A percentile compares a stretch with the other conserved stretches of the same genome.
Evolutionary conservation across 441 rosid species (phyloP).

Genomic region (Manihot esculenta): DNA sequence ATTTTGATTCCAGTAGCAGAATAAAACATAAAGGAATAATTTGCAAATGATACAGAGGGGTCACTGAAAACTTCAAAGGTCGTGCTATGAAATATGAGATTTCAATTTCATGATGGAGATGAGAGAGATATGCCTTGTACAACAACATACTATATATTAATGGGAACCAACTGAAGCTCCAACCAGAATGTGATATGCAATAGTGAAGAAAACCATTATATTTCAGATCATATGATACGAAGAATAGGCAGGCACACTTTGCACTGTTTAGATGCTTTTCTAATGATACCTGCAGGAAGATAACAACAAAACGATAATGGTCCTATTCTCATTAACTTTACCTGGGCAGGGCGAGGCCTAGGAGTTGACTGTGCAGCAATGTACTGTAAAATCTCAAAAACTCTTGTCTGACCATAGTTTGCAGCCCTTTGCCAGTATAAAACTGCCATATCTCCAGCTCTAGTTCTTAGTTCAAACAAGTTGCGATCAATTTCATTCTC

Average conservation of each 20-base stretch:
- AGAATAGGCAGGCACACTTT: neutral
- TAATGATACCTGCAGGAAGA: neutral
- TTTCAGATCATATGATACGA: neutral
- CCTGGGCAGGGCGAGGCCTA: conserved; percentile 61
- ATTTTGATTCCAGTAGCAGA: neutral
- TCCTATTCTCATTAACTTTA: conserved; percentile 17
- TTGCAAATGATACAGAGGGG: neutral
- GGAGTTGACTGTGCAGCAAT: conserved; percentile 74
- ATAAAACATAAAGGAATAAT: neutral
- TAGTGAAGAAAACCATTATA: neutral
- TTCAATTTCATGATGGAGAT: too few species aligned
- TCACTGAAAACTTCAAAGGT: neutral
- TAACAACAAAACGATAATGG: neutral
- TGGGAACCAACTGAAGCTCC: neutral
- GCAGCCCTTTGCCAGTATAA: conserved; percentile 79
- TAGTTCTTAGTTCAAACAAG: conserved; percentile 75
- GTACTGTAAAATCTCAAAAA: conserved; percentile 75
- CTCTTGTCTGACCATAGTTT: conserved; percentile 75
- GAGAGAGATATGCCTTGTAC: too few species aligned
- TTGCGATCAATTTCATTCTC: conserved; percentile 90
- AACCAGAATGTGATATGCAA: conserved; percentile 3
- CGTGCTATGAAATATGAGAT: too few species aligned
- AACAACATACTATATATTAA: neutral
- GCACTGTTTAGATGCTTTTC: neutral
- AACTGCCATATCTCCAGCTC: conserved; percentile 80